Evolutionary conservation across 179 eudicot species (phyloP).

Genomic region (Silene vulgaris): DNA sequence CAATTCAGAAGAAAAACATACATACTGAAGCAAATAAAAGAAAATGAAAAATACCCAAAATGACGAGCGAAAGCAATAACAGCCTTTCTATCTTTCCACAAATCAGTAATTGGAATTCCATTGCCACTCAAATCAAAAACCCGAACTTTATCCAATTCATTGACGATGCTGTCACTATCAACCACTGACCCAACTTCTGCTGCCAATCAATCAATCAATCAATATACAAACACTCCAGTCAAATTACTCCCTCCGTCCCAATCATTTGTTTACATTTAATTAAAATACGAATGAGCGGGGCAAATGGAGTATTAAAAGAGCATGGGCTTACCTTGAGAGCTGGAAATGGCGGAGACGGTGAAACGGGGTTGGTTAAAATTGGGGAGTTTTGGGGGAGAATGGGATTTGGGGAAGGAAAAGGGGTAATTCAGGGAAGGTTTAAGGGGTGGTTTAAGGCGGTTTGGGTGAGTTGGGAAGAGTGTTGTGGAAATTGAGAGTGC

Average conservation of each 20-base stretch:
- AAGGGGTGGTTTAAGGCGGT: neutral
- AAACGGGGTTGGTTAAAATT: conserved; percentile 13
- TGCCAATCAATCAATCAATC: neutral
- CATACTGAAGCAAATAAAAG: neutral
- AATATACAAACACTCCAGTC: neutral
- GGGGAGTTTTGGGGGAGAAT: conserved; percentile 8
- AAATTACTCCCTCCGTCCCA: too few relatives aligned
- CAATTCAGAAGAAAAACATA: neutral
- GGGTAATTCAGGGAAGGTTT: conserved; percentile 13
- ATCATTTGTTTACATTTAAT: too few relatives aligned
- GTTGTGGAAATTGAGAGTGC: conserved; percentile 27
- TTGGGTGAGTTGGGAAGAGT: neutral
- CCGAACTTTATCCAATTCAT: conserved; percentile 48
- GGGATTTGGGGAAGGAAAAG: conserved; percentile 20
- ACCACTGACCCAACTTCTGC: conserved; percentile 46
- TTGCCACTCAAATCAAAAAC: conserved; percentile 74
- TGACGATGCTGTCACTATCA: conserved; percentile 24
- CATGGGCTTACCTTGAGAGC: conserved; percentile 34
- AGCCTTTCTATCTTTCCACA: conserved; percentile 90
- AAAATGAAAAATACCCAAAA: conserved; percentile 53
- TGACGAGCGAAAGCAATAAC: conserved; percentile 96
- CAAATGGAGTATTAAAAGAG: neutral
- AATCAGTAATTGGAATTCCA: conserved; percentile 57
- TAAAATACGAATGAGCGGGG: too few relatives aligned
- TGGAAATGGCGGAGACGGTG: conserved; percentile 37